Conservation (phyloP, 1,139 yeast species). For the Scheffersomyces parashehatae region DNA sequence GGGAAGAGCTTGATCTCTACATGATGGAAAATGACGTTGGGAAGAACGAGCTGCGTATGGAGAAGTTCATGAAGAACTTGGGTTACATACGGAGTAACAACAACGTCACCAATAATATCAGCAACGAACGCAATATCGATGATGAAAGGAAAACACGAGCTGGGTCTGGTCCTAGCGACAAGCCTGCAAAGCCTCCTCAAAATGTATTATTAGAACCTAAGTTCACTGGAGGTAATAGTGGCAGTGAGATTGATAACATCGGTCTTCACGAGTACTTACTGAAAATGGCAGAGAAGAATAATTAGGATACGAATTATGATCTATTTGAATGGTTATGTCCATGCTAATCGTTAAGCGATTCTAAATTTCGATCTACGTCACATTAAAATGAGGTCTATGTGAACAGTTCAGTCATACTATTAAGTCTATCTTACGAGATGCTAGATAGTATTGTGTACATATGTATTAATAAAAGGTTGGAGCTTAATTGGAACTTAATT, state of each 20-base stretch:
- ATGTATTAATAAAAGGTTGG: too few species aligned
- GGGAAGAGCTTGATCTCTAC: slow-evolving; percentile 11
- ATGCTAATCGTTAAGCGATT: too few species aligned
- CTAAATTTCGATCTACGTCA: too few species aligned
- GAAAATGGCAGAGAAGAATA: not conserved
- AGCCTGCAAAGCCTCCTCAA: not conserved
- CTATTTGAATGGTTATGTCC: too few species aligned
- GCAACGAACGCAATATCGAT: not conserved
- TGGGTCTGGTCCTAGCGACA: too few species aligned
- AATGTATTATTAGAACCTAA: not conserved
- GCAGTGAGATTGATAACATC: slow-evolving; percentile 5
- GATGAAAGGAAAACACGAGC: not conserved
- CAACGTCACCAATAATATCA: not conserved
- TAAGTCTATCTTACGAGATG: too few species aligned
- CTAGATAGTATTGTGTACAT: too few species aligned
- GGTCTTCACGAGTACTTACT: slow-evolving; percentile 9
- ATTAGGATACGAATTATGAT: not conserved
- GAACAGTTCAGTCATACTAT: too few species aligned
- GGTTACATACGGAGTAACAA: slow-evolving; percentile 8
- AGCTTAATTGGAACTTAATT: too few species aligned
- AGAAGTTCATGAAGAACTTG: slow-evolving; percentile 13
- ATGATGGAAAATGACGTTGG: slow-evolving; percentile 13
- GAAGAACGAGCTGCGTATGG: slow-evolving; percentile 10
- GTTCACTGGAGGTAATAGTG: not conserved
- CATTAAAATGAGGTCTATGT: too few species aligned